These are phyloP conservation scores for Pezicula radicicola DNA, from an alignment of 2,329 filamentous ascomycete genomes.

Conservation along the genomic window DNA sequence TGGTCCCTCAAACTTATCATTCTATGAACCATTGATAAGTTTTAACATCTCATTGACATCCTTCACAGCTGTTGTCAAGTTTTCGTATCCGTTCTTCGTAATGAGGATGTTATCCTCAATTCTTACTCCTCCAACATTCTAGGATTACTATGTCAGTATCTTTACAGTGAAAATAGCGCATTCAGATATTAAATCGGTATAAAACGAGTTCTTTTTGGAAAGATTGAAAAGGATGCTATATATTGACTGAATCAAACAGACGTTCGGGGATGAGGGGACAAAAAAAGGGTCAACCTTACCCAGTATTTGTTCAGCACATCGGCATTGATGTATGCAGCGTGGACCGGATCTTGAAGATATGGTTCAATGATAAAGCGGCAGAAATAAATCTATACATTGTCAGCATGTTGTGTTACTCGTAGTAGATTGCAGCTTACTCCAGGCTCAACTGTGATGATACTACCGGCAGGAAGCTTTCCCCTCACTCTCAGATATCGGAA, in stretches of 20 bases:
- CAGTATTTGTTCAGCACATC: slow-evolving; percentile 75
- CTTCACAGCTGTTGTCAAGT: slow-evolving; percentile 70
- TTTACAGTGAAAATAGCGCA: no score
- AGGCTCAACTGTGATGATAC: slow-evolving; percentile 92
- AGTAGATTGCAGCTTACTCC: slow-evolving; percentile 54
- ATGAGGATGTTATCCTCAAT: slow-evolving; percentile 73
- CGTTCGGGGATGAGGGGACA: no score
- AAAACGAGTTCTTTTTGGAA: no score
- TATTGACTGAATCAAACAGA: no score
- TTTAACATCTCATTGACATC: slow-evolving; percentile 59
- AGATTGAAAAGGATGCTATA: no score
- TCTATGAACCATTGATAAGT: slow-evolving; percentile 18
- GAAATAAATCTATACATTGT: slow-evolving; percentile 71
- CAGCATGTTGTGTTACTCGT: background rate
- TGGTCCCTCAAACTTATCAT: no score
- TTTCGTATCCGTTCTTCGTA: slow-evolving; percentile 65
- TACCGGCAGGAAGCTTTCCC: slow-evolving; percentile 69
- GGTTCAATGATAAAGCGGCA: slow-evolving; percentile 85
- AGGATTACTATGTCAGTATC: no score
- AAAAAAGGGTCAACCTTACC: slow-evolving; percentile 29
- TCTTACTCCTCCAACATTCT: slow-evolving; percentile 66
- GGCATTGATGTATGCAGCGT: slow-evolving; percentile 74
- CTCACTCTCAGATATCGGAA: slow-evolving; percentile 85
- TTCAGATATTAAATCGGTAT: no score
- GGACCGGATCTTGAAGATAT: slow-evolving; percentile 68